Base-by-base conservation (phyloP, 306 rosid species). In the Corylus avellana region DNA sequence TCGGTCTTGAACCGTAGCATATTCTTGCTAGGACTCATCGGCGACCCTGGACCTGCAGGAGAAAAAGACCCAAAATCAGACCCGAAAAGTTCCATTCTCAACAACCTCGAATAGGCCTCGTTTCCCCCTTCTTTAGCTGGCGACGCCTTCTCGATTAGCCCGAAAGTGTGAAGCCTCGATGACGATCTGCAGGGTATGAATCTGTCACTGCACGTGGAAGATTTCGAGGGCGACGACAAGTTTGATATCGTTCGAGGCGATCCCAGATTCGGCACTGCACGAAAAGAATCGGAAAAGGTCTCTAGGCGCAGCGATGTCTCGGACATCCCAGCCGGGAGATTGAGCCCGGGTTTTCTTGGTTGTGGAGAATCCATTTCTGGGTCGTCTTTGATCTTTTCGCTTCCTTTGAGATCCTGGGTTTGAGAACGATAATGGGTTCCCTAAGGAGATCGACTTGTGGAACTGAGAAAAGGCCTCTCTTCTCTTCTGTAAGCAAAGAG, bases 131-230 rank as follows among this genome's bases (percentile, higher is more conserved):
- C 98, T 78, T 96, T 96, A 10, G 82, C 88, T 6, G 99, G 99
- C 16, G 99, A 96, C 2, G 89, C 83, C 78, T 88, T 91, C 49
- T 96, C 98, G 1, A 85, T 78, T 12, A 96, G 82, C 39, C 98
- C 99, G 10, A 96, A 96, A 0, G 98, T 92, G 87, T 96, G 96
- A 1, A 96, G 94, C 84, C 99, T 83, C 0, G 99, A 96, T 2
- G 98, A 93, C 0, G 99, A 96, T 72, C 99, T 89, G 77, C 99
- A 96, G 0, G 99, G 99, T 11, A 96, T 96, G 94, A 96, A 96
- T 75, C 99, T 86, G 77, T 96, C 99, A 61, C 99, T 96, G 77
- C 98, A 93, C 0, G 86, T 80, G 0, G 97, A 91, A 13, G 90
- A 67, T 69, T 86, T 81, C 0, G 97, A 90, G 14, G 90, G 84